Evolutionary conservation across 1,284 basidiomycete genomes (phyloP).

Genomic region (Chalciporus piperatoides): DNA sequence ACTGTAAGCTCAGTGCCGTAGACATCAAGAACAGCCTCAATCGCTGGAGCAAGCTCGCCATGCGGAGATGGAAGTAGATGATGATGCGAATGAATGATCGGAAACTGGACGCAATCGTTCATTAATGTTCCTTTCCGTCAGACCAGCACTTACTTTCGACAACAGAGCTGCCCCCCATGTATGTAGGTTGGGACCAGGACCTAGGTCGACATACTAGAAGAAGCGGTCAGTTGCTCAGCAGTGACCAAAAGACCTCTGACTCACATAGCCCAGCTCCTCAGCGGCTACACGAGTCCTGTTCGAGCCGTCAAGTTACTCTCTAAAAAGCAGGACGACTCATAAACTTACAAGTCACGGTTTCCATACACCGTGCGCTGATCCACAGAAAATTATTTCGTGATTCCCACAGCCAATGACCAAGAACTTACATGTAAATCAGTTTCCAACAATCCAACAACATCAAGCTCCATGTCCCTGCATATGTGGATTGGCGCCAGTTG

Average conservation of each 20-base stretch:
- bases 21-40: conserved; percentile 84
- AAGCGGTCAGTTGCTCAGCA: conserved; percentile 10
- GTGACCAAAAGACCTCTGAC: conserved; percentile 23
- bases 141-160: conserved; percentile 56
- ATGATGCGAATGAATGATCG: conserved; percentile 87
- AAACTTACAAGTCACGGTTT: conserved; percentile 77
- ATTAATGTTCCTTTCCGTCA: background rate
- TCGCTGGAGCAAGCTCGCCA: conserved; percentile 90
- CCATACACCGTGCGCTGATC: conserved; percentile 80
- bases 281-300: conserved; percentile 68
- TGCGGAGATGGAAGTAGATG: conserved; percentile 86
- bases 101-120: conserved; percentile 57
- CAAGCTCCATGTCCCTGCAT: conserved; percentile 72
- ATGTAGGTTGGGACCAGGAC: conserved; percentile 85
- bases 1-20: conserved; percentile 81
- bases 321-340: background rate
- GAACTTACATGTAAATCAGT: conserved; percentile 77
- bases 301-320: conserved; percentile 2
- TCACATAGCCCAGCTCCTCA: conserved; percentile 81
- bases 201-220: conserved; percentile 69
- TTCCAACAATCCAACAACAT: conserved; percentile 81
- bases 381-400: conserved; percentile 2
- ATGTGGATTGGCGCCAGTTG: conserved; percentile 1
- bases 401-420: background rate
- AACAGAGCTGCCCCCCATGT: conserved; percentile 89